These are phyloP conservation scores for Haplosporangium sp. DNA, from an alignment of 371 early-diverging fungal genomes.

Conservation along the genomic window DNA sequence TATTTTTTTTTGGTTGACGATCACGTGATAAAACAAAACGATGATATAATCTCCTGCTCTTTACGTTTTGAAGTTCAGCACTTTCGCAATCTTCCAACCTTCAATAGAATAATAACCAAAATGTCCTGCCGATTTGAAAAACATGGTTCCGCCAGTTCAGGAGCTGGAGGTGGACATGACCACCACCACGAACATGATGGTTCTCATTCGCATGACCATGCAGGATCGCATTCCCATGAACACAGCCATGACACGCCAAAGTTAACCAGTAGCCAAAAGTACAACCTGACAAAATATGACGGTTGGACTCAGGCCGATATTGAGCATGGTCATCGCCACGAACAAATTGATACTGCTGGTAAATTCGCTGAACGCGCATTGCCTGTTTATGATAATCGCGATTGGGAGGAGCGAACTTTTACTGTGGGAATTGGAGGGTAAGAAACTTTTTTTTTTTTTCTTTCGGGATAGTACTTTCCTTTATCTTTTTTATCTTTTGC, in stretches of 20 bases:
- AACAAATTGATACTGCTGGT: constrained; percentile 90
- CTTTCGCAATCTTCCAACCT: neutral
- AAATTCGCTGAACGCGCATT: constrained; percentile 81
- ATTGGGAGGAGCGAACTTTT: constrained; percentile 93
- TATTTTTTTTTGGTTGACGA: too few relatives aligned
- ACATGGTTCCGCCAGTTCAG: constrained; percentile 38
- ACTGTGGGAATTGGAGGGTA: constrained; percentile 96
- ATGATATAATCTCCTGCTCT: too few relatives aligned
- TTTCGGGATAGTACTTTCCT: neutral
- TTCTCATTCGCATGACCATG: constrained; percentile 33
- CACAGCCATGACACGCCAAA: constrained; percentile 29
- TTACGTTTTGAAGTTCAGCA: too few relatives aligned
- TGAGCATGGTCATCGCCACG: constrained; percentile 93
- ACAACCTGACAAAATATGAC: constrained; percentile 50
- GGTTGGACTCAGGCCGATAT: constrained; percentile 56
- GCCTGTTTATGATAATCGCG: constrained; percentile 77
- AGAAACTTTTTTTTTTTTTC: constrained; percentile 22
- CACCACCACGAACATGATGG: constrained; percentile 36
- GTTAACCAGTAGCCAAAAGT: constrained; percentile 43
- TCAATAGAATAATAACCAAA: neutral
- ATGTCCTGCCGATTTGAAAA: constrained; percentile 57
- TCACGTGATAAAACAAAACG: too few relatives aligned
- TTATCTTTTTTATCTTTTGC: too few relatives aligned
- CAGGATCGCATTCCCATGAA: neutral
- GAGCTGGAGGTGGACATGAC: constrained; percentile 31